Evolutionary conservation across 176 grass and related monocot species (phyloP), one percentile per base, ranked within the genome.

Genomic region (Carex littledalei): DNA sequence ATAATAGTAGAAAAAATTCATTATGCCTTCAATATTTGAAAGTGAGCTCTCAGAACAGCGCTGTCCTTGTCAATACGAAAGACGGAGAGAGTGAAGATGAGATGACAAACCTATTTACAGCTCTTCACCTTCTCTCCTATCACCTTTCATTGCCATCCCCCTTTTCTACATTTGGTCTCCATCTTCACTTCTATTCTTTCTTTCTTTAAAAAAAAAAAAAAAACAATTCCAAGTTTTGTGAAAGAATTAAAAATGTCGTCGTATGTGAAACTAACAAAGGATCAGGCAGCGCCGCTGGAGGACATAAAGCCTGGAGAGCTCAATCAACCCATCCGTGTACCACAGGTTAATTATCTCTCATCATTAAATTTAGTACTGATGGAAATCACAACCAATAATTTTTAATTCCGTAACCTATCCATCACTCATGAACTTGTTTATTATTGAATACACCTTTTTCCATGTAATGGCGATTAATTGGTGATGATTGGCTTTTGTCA

Each of bases 251-350:
- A 89, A 85, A 84, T 88, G 2, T 90, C 91, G 55, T 91, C 92
- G 66, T 98, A 98, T 74, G 91, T 98, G 68, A 91, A 98, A 79
- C 89, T 98, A 14, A 93, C 80, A 34, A 91, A 91, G 84, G 91
- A 91, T 18, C 95, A 98, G 83, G 95, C 92, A 24, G 76, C 89
- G 53, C 95, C 91, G 10, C 0, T 55, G 21, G 93, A 98, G 80
- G 92, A 94, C 60, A 98, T 94, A 88, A 88, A 62, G 62, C 89
- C 91, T 62, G 91, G 91, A 69, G 95, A 94, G 83, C 91, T 98
- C 91, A 98, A 94, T 92, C 95, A 94, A 62, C 93, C 91, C 67
- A 91, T 98, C 31, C 89, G 79, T 68, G 89, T 98, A 63, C 93
- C 92, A 5, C 91, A 98, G 91, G 95, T 91, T 69, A 39, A 35